These are phyloP conservation scores for Apophysomyces trapeziformis DNA, from an alignment of 371 early-diverging fungal genomes.

Conservation along the genomic window DNA sequence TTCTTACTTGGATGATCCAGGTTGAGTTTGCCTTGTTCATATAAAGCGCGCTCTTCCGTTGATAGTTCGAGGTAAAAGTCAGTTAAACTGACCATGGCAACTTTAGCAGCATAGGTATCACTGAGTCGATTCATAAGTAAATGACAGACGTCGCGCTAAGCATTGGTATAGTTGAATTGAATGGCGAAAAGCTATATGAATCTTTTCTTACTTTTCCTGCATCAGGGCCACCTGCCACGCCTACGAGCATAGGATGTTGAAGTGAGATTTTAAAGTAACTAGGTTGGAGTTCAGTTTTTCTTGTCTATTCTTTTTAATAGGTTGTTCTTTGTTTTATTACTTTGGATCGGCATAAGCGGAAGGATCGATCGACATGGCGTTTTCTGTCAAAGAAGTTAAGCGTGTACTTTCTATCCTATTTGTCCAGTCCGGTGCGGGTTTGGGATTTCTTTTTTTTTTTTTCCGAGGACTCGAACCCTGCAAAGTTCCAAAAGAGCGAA, in stretches of 20 bases:
- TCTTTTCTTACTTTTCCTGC: conserved; percentile 42
- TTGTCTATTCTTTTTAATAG: background rate
- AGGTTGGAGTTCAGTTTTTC: background rate
- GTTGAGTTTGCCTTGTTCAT: conserved; percentile 49
- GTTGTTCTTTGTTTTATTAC: conserved; percentile 16
- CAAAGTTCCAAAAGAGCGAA: background rate
- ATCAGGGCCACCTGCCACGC: conserved; percentile 49
- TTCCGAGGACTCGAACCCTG: background rate
- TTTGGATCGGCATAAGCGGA: conserved; percentile 46
- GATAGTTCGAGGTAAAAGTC: conserved; percentile 62
- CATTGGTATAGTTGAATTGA: no score
- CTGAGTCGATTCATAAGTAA: conserved; percentile 28
- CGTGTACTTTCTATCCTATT: no score
- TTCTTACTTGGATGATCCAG: conserved; percentile 58
- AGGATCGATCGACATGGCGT: conserved; percentile 49
- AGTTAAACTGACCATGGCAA: conserved; percentile 51
- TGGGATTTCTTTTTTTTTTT: conserved; percentile 15
- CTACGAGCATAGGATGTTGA: conserved; percentile 49
- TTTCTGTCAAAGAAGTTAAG: background rate
- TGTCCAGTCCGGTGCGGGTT: no score
- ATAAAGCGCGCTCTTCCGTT: conserved; percentile 43
- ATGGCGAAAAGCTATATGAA: background rate
- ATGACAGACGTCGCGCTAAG: conserved; percentile 34
- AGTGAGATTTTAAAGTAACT: conserved; percentile 52
- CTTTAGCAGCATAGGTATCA: conserved; percentile 34